Percentiles rank a stretch among this genome's conserved stretches.
Evolutionary conservation across 768 basidiomycete genomes (phyloP).

Genomic region (Termitomyces sp.): DNA sequence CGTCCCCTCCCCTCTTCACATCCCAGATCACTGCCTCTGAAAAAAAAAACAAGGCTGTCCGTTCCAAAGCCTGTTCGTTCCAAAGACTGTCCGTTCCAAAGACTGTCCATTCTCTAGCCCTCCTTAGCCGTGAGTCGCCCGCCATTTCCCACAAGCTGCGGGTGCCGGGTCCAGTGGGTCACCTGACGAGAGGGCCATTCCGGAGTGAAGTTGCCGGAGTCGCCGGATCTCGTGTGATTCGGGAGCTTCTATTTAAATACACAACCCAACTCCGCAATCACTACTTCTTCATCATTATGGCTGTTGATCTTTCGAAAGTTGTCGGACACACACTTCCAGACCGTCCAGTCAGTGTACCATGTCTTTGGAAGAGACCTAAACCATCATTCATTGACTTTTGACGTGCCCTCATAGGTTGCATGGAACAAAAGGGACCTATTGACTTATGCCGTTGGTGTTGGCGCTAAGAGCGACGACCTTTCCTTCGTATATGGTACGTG

Average conservation of each 20-base stretch:
- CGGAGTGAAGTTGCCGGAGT: neutral
- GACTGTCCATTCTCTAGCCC: no score
- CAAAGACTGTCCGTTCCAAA: no score
- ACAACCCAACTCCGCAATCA: neutral
- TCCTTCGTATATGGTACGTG: constrained; percentile 65
- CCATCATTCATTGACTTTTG: neutral
- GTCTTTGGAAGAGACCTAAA: neutral
- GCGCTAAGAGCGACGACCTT: constrained; percentile 73
- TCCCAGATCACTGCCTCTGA: no score
- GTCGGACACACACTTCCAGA: constrained; percentile 46
- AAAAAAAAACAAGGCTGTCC: no score
- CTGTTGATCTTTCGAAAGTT: constrained; percentile 59
- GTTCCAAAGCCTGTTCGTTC: no score
- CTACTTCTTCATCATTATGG: constrained; percentile 29
- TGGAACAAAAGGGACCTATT: constrained; percentile 87
- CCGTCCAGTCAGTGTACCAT: constrained; percentile 26
- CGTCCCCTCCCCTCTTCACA: no score
- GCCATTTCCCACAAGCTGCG: no score
- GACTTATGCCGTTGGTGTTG: constrained; percentile 76
- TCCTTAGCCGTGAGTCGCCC: no score
- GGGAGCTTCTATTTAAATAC: neutral
- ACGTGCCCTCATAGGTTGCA: constrained; percentile 45
- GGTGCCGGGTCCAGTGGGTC: no score
- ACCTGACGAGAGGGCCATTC: no score
- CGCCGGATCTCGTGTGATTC: constrained; percentile 3